Conservation (phyloP, 768 basidiomycete species). For the Kwoniella heveanensis region DNA sequence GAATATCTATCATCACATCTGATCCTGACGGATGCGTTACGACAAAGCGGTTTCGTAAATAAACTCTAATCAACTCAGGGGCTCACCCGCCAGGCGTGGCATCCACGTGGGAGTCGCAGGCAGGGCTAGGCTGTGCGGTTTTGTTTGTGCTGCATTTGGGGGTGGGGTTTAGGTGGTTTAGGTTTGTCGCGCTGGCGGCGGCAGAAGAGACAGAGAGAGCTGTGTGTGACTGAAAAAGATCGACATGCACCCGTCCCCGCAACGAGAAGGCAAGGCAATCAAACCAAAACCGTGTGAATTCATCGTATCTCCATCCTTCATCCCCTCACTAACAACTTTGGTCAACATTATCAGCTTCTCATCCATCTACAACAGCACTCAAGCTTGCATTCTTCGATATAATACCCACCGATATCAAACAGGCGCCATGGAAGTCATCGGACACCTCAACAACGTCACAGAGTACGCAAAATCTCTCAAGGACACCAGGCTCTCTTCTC, state of each 20-base stretch:
- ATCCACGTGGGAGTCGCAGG: background rate
- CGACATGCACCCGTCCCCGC: no score
- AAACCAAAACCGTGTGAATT: no score
- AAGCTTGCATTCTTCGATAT: background rate
- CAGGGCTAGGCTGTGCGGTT: background rate
- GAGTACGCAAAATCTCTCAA: constrained; percentile 40
- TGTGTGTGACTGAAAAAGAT: background rate
- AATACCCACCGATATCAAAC: background rate
- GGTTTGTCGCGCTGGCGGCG: constrained; percentile 18
- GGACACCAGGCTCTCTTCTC: constrained; percentile 38
- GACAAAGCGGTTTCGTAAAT: no score
- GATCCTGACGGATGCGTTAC: no score
- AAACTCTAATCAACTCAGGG: no score
- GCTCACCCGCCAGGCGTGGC: background rate
- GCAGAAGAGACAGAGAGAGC: no score
- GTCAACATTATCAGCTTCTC: no score
- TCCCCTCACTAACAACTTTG: no score
- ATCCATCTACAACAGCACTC: background rate
- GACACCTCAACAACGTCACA: constrained; percentile 38
- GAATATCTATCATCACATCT: no score
- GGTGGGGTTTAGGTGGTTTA: background rate
- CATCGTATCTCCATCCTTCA: no score
- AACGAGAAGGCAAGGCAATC: no score
- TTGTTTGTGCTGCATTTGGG: background rate
- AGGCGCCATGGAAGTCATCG: constrained; percentile 39